phyloP scores from a whole-genome alignment of 805 yeast genomes.

The Candida hispaniensis region DNA sequence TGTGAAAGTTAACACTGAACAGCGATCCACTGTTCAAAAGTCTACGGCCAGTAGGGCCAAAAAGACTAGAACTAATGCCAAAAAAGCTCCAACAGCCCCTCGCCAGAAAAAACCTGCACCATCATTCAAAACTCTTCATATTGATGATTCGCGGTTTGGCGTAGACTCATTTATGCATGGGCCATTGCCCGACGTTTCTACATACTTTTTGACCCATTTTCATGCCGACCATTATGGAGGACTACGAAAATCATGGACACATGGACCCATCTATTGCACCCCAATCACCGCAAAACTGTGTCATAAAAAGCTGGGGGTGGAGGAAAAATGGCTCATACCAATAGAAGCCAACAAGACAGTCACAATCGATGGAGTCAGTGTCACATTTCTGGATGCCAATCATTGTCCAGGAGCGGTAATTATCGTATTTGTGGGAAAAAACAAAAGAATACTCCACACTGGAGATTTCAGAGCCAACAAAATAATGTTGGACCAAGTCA shows the following conservation, averaged over 20 bases:
- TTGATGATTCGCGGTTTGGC: constrained; percentile 25
- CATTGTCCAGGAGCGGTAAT: constrained; percentile 96
- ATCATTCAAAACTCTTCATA: constrained; percentile 27
- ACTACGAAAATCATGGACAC: constrained; percentile 61
- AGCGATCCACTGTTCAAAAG: background rate
- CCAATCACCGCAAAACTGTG: constrained; percentile 54
- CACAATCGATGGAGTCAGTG: constrained; percentile 38
- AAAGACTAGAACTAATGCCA: background rate
- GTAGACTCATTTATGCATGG: constrained; percentile 34
- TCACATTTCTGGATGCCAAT: constrained; percentile 69
- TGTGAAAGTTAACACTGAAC: background rate
- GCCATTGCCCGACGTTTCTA: constrained; percentile 24
- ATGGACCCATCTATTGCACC: constrained; percentile 64
- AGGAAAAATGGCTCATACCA: constrained; percentile 32
- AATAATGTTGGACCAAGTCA: constrained; percentile 37
- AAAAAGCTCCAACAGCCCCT: background rate
- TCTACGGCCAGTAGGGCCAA: background rate
- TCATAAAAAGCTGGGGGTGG: constrained; percentile 43
- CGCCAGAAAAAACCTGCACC: constrained; percentile 21
- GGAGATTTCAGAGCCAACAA: constrained; percentile 81
- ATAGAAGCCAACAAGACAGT: constrained; percentile 36
- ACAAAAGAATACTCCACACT: constrained; percentile 55
- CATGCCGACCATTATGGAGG: constrained; percentile 96
- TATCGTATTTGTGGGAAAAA: constrained; percentile 48
- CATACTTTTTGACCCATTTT: constrained; percentile 47